Percentiles rank a stretch among this genome's conserved stretches.
Conservation (phyloP, 352 stramenopile species). For the Phytophthora pluvialis region DNA sequence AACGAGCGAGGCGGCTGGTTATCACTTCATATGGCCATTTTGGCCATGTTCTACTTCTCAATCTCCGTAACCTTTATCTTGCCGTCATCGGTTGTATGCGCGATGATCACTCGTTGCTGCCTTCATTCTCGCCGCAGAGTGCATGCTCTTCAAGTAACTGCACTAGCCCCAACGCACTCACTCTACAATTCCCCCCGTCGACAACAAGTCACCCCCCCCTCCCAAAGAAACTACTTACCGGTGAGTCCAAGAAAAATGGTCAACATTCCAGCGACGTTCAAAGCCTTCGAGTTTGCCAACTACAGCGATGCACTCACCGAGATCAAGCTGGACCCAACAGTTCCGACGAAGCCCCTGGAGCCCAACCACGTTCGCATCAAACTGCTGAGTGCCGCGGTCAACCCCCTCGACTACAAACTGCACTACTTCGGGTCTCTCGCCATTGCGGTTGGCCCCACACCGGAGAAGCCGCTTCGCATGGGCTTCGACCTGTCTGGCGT, state of each 20-base stretch:
- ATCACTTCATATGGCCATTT: too few species aligned
- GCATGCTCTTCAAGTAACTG: conserved; percentile 13
- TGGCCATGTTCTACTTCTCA: too few species aligned
- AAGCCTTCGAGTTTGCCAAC: conserved; percentile 34
- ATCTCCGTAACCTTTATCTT: too few species aligned
- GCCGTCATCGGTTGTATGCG: neutral
- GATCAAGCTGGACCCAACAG: conserved; percentile 30
- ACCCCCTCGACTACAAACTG: conserved; percentile 44
- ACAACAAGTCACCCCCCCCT: conserved; percentile 9
- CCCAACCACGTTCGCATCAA: conserved; percentile 29
- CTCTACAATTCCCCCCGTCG: conserved; percentile 10
- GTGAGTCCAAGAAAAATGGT: conserved; percentile 1
- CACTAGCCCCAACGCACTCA: neutral
- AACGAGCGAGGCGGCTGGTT: too few species aligned
- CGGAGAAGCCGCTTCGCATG: conserved; percentile 39
- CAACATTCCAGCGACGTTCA: conserved; percentile 28
- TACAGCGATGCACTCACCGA: conserved; percentile 22
- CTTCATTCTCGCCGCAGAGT: conserved; percentile 24
- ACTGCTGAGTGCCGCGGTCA: conserved; percentile 28
- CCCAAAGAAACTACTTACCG: neutral
- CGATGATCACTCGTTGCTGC: conserved; percentile 12
- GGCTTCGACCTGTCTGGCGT: conserved; percentile 48
- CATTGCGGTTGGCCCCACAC: conserved; percentile 16
- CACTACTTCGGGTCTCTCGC: conserved; percentile 20
- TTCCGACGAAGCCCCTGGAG: conserved; percentile 17